Evolutionary conservation across 2,329 filamentous ascomycete genomes (phyloP), one percentile per base, ranked within the genome.

Genomic region (Xylariaceae sp.): DNA sequence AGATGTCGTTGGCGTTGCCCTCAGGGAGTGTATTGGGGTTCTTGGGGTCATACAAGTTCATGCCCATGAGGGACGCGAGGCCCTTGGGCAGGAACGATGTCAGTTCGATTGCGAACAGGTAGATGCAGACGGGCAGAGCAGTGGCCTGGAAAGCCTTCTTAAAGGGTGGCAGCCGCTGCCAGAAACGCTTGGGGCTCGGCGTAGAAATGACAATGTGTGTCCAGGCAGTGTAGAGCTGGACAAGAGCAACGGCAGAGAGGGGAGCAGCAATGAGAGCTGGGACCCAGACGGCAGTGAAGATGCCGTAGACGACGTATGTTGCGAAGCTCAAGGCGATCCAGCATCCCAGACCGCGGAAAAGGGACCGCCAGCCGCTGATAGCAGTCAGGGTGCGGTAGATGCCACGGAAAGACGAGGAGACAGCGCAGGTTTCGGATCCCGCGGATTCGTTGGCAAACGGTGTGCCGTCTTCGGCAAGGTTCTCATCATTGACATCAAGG

Each of bases 151-250:
- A 85, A 38, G 79, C 73, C 57, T 72, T 73, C 52, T 73, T 72
- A 61, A 81, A 78, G 34, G 79, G 66, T 13, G 85, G 83, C 38
- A 95, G 74, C 43, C 88, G 85, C 56, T 74, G 69, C 66, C 76
- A 86, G 71, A 84, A 89, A 52, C 67, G 68, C 61, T 78, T 76
- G 36, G 71, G 59, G 42, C 77, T 83, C 4, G 81, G 79, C 39
- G 79, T 72, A 2, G 87, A 83, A 59, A 96, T 89, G 60, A 95
- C 79, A 55, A 87, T 83, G 63, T 95, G 89, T 3, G 89, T 87
- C 89, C 89, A 95, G 39, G 80, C 76, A 52, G 90, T 78, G 61
- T 80, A 77, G 44, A 91, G 64, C 56, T 85, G 85, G 29, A 84
- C 77, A 24, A 87, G 69, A 16, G 76, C 63, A 17, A 91, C 63